Base-by-base conservation (phyloP, 1,284 basidiomycete species). In the Stereum hirsutum region DNA sequence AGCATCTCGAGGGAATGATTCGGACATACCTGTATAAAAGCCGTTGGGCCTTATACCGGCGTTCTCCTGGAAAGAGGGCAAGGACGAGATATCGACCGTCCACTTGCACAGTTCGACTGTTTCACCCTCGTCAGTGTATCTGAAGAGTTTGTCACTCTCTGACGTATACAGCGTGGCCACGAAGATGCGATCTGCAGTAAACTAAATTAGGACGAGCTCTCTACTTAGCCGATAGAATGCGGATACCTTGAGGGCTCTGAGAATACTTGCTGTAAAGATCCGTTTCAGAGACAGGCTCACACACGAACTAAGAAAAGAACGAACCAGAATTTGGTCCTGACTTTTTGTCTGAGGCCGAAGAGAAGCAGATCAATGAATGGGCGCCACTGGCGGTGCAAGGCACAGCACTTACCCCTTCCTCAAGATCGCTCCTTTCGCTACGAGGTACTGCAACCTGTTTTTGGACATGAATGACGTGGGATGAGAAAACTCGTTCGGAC, bases 81-180 rank as follows among this genome's bases (percentile, higher is more conserved):
- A 60, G 21, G 79, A 73, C 35, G 76, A 74, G 41, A 90, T 68
- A 60, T 90, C 82, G 34, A 89, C 86, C 6, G 81, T 86, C 88
- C 88, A 90, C 62, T 85, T 81, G 65, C 88, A 90, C 42, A 90
- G 64, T 55, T 88, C 85, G 40, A 58, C 65, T 11, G 76, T 80
- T 54, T 82, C 82, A 12, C 81, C 82, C 65, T 89, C 86, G 56
- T 89, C 87, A 5, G 81, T 84, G 54, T 86, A 89, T 46, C 86
- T 69, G 79, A 87, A 83, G 43, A 81, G 68, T 53, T 70, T 75
- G 51, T 85, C 81, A 17, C 68, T 67, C 46, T 88, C 81, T 23
- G 81, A 81, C 4, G 82, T 85, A 57, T 78, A 90, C 45, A 90
- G 61, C 39, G 82, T 78, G 15, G 86, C 87, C 42, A 84, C 76